Conservation (phyloP, 352 stramenopile genomes). For the Globisporangium polare region DNA sequence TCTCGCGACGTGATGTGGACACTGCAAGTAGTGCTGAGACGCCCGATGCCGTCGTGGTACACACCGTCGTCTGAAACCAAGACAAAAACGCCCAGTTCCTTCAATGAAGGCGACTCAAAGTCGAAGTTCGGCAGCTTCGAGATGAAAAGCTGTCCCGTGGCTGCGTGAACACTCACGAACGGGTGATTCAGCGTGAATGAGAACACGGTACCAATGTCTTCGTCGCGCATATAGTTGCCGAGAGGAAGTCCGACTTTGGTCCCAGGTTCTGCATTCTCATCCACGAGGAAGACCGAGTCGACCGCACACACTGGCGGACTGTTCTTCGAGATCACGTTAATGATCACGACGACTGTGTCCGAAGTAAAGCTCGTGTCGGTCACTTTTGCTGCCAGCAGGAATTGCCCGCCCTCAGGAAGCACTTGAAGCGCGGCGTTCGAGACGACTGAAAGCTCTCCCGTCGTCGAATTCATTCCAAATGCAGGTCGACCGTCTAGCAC, state of each 20-base stretch:
- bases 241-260: slow-evolving; percentile 7
- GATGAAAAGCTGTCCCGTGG: slow-evolving; percentile 27
- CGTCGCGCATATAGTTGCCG: slow-evolving; percentile 15
- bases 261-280: slow-evolving; percentile 4
- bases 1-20: slow-evolving; percentile 20
- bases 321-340: slow-evolving; percentile 5
- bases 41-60: slow-evolving; percentile 22
- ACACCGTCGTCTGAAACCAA: slow-evolving; percentile 26
- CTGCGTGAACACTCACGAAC: slow-evolving; percentile 20
- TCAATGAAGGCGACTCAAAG: slow-evolving; percentile 3
- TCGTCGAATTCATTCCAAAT: slow-evolving; percentile 6
- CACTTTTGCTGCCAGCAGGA: slow-evolving; percentile 6
- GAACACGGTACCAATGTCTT: slow-evolving; percentile 23
- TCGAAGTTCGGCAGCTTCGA: slow-evolving; percentile 18
- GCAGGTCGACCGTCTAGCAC: neutral
- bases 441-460: slow-evolving; percentile 4
- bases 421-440: neutral
- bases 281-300: neutral
- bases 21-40: slow-evolving; percentile 23
- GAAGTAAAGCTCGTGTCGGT: neutral
- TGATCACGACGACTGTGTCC: neutral
- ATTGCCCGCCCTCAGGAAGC: neutral
- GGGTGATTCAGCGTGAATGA: slow-evolving; percentile 22
- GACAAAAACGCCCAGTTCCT: slow-evolving; percentile 15
- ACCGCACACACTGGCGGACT: slow-evolving; percentile 6